These are phyloP conservation scores for Macrophomina pseudophaseolina DNA, from an alignment of 2,329 filamentous ascomycete species.

Conservation along the genomic window DNA sequence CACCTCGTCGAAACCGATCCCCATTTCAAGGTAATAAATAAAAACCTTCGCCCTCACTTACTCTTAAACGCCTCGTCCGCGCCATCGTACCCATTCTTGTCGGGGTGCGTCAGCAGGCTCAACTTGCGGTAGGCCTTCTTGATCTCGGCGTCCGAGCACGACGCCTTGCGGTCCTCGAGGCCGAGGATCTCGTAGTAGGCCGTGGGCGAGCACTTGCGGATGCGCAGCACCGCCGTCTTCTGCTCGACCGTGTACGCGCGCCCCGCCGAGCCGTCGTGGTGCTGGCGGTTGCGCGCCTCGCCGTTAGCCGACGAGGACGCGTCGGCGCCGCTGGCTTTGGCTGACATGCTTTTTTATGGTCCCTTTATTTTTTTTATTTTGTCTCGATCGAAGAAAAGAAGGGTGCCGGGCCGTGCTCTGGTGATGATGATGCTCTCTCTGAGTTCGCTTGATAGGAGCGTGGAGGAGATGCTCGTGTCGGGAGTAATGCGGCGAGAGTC, in stretches of 20 bases:
- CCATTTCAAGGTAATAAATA: neutral
- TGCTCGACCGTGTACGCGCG: constrained; percentile 87
- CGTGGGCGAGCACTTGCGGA: constrained; percentile 80
- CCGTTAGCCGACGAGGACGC: constrained; percentile 41
- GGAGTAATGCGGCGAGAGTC: neutral
- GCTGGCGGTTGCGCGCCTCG: constrained; percentile 59
- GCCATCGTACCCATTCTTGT: constrained; percentile 96
- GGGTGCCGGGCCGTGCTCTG: neutral
- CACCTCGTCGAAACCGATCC: too few relatives aligned
- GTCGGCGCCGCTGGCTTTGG: constrained; percentile 52
- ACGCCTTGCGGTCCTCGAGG: constrained; percentile 66
- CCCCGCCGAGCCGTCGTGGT: constrained; percentile 77
- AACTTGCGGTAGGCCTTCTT: constrained; percentile 98
- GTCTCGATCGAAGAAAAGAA: neutral
- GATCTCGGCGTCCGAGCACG: constrained; percentile 80
- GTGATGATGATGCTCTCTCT: neutral
- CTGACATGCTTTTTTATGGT: constrained; percentile 42
- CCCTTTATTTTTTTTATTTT: neutral
- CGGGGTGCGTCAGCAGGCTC: constrained; percentile 92
- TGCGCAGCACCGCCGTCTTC: constrained; percentile 86
- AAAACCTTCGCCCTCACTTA: constrained; percentile 43
- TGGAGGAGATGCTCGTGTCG: neutral
- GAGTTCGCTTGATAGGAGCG: too few relatives aligned
- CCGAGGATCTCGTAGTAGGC: constrained; percentile 96
- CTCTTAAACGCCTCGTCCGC: constrained; percentile 98